Percentiles rank a stretch among this genome's conserved stretches.
Conservation (phyloP, 1,139 yeast genomes). For the Pneumocystis jirovecii region DNA sequence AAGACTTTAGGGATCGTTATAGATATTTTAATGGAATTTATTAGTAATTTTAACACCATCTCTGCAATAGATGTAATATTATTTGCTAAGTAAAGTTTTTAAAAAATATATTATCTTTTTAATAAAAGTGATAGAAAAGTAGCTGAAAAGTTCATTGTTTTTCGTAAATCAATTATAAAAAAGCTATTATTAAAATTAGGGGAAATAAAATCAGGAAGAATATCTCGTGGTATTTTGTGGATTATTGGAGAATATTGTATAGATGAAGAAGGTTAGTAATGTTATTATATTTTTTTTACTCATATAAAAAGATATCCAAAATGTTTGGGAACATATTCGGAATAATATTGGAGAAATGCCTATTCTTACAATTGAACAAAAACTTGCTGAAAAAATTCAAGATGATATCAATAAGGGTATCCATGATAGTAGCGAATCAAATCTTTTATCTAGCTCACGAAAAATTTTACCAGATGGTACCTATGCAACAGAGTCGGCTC, state of each 20-base stretch:
- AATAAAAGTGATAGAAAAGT: conserved; percentile 37
- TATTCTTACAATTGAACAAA: conserved; percentile 59
- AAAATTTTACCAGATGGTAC: conserved; percentile 94
- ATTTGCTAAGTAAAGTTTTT: conserved; percentile 42
- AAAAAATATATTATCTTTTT: not conserved
- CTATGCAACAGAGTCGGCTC: conserved; percentile 88
- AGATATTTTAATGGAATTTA: conserved; percentile 70
- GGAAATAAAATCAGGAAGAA: conserved; percentile 69
- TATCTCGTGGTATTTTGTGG: conserved; percentile 90
- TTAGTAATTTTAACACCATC: conserved; percentile 65
- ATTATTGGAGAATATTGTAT: conserved; percentile 78
- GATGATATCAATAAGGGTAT: conserved; percentile 22
- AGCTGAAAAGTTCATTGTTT: conserved; percentile 76
- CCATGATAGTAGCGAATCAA: conserved; percentile 16
- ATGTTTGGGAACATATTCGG: conserved; percentile 79
- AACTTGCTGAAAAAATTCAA: conserved; percentile 23
- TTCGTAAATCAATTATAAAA: conserved; percentile 50
- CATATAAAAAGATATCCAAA: conserved; percentile 59
- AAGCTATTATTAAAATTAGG: conserved; percentile 53
- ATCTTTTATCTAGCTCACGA: conserved; percentile 30
- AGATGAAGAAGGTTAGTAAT: conserved; percentile 1
- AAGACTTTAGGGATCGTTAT: conserved; percentile 89
- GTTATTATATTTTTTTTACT: conserved; percentile 13
- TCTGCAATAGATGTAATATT: conserved; percentile 84
- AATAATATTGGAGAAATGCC: conserved; percentile 83